Conservation (phyloP, 805 yeast species). For the Candida glaebosa region DNA sequence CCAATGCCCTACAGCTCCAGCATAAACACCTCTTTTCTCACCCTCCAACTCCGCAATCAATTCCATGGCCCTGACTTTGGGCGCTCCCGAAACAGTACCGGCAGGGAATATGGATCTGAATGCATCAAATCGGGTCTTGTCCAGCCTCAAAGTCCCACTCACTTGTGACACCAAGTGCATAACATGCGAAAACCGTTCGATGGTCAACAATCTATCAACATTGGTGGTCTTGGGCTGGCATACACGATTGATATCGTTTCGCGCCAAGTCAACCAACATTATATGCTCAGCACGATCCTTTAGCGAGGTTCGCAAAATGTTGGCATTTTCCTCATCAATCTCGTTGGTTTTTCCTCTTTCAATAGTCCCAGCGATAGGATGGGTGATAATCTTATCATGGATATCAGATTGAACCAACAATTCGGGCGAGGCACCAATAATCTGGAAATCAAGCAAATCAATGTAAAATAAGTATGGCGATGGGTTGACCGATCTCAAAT, state of each 20-base stretch:
- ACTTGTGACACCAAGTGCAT: constrained; percentile 96
- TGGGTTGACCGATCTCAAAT: constrained; percentile 92
- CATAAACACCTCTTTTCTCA: constrained; percentile 94
- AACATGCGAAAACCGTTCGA: constrained; percentile 94
- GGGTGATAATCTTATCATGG: constrained; percentile 76
- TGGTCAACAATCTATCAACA: constrained; percentile 84
- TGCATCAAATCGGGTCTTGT: constrained; percentile 90
- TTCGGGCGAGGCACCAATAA: constrained; percentile 98
- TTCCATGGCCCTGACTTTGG: constrained; percentile 96
- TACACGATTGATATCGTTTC: constrained; percentile 94
- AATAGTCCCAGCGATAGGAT: constrained; percentile 98
- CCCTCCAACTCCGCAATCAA: constrained; percentile 83
- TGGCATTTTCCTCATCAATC: constrained; percentile 86
- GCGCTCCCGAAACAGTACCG: constrained; percentile 98
- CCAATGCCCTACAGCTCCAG: constrained; percentile 99
- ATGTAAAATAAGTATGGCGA: constrained; percentile 95
- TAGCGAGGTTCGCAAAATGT: constrained; percentile 63
- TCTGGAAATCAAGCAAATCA: constrained; percentile 86
- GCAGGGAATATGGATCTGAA: constrained; percentile 98
- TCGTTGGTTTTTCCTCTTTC: constrained; percentile 85
- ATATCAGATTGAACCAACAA: constrained; percentile 77
- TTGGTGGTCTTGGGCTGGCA: constrained; percentile 81
- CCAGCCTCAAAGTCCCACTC: constrained; percentile 82
- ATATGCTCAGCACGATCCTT: constrained; percentile 98
- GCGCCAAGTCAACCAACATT: constrained; percentile 96